Percentiles rank a stretch among this genome's conserved stretches.
Evolutionary conservation across 1,139 yeast species (phyloP).

Genomic region (Yamadazyma friedrichii): DNA sequence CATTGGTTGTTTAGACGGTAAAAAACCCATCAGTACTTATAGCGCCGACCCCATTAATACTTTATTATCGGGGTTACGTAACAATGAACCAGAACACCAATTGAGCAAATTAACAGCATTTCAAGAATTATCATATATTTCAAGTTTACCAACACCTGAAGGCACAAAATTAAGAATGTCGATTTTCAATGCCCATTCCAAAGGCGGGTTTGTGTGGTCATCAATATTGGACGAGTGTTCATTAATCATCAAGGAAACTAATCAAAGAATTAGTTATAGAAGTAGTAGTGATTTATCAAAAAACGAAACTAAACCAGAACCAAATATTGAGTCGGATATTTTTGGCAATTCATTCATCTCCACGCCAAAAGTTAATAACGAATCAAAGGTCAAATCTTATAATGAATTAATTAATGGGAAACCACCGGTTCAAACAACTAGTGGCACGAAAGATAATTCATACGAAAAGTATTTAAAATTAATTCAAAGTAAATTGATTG

Average conservation of each 20-base stretch:
- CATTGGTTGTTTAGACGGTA: conserved; percentile 79
- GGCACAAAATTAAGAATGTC: conserved; percentile 47
- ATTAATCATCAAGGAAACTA: conserved; percentile 47
- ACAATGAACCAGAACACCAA: conserved; percentile 42
- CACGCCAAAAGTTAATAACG: conserved; percentile 8
- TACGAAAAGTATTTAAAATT: conserved; percentile 5
- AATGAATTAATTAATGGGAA: conserved; percentile 11
- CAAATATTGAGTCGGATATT: conserved; percentile 20
- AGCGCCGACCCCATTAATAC: conserved; percentile 76
- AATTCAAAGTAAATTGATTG: conserved; percentile 6
- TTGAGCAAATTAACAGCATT: conserved; percentile 68
- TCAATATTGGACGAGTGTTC: conserved; percentile 60
- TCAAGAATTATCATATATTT: conserved; percentile 66
- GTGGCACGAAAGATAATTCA: not conserved
- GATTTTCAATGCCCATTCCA: conserved; percentile 52
- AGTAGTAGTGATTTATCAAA: conserved; percentile 30
- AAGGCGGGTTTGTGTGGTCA: conserved; percentile 52
- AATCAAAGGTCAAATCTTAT: conserved; percentile 10
- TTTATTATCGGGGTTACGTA: conserved; percentile 67
- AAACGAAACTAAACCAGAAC: conserved; percentile 21
- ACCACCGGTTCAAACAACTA: conserved; percentile 2
- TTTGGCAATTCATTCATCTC: conserved; percentile 32
- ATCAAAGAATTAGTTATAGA: conserved; percentile 40
- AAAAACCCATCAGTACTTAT: conserved; percentile 63
- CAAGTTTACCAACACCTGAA: conserved; percentile 48